Conservation (phyloP, 2,329 filamentous ascomycete species). For the Fusarium pseudoanthophilum region DNA sequence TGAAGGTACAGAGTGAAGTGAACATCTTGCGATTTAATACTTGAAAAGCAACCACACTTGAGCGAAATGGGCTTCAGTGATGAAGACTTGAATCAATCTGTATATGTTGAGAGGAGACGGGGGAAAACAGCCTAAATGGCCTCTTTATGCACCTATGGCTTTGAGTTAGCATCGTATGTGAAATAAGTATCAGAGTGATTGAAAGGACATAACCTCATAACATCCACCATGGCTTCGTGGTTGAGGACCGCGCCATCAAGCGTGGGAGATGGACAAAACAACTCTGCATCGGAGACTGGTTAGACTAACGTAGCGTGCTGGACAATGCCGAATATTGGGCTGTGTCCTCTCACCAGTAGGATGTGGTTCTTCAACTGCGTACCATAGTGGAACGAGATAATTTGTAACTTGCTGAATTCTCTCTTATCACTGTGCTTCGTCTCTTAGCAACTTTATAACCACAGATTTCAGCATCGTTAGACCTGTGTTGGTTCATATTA, state of each 20-base stretch:
- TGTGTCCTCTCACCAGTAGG: not conserved
- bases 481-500: not conserved
- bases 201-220: accelerated
- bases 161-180: not conserved
- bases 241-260: too few relatives aligned
- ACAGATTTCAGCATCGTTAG: not conserved
- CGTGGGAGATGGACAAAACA: too few relatives aligned
- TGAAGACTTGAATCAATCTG: accelerated
- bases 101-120: too few relatives aligned
- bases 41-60: accelerated
- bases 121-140: not conserved
- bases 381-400: not conserved
- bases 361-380: accelerated
- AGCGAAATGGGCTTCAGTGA: accelerated
- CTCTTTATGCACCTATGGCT: not conserved
- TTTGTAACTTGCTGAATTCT: too few relatives aligned
- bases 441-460: not conserved
- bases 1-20: not conserved
- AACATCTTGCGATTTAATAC: accelerated
- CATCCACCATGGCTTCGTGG: accelerated
- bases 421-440: too few relatives aligned
- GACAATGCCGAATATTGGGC: too few relatives aligned
- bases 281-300: accelerated
- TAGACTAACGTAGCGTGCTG: not conserved
- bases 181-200: accelerated